These are phyloP conservation scores for Xylariaceae sp. DNA, from an alignment of 2,329 filamentous ascomycete genomes.

Conservation along the genomic window DNA sequence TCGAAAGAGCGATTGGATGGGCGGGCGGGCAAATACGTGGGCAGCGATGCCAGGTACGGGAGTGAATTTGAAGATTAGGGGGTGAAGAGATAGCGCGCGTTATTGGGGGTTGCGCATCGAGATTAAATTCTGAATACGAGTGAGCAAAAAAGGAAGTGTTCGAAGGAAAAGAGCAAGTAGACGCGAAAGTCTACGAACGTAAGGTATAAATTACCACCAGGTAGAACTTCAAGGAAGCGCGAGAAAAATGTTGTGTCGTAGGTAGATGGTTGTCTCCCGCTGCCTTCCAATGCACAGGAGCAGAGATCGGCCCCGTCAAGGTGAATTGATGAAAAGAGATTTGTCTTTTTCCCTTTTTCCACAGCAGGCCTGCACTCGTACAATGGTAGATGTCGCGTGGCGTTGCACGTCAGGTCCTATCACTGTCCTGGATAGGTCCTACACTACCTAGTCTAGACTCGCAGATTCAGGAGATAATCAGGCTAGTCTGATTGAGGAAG, in stretches of 20 bases:
- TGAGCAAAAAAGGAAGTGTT: conserved; percentile 23
- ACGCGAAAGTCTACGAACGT: neutral
- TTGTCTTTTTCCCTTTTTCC: conserved; percentile 11
- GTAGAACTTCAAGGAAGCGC: conserved; percentile 5
- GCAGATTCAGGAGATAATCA: neutral
- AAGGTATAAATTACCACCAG: conserved; percentile 10
- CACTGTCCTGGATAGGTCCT: neutral
- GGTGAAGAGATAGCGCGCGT: conserved; percentile 32
- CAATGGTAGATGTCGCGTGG: neutral
- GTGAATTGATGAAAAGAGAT: conserved; percentile 22
- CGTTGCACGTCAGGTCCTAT: neutral
- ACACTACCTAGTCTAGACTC: neutral
- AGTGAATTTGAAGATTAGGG: conserved; percentile 21
- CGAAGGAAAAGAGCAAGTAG: conserved; percentile 23
- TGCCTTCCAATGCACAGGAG: no score
- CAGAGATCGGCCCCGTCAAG: no score
- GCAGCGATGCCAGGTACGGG: conserved; percentile 15
- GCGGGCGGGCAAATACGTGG: neutral
- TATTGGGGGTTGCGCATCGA: conserved; percentile 36
- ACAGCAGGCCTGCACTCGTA: no score
- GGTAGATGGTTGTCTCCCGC: conserved; percentile 4
- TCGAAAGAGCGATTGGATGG: conserved; percentile 3
- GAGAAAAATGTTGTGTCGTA: neutral
- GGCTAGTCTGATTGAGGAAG: neutral
- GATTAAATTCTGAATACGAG: conserved; percentile 26